Evolutionary conservation across 345 rosid genomes (phyloP).

Genomic region (Murraya paniculata): DNA sequence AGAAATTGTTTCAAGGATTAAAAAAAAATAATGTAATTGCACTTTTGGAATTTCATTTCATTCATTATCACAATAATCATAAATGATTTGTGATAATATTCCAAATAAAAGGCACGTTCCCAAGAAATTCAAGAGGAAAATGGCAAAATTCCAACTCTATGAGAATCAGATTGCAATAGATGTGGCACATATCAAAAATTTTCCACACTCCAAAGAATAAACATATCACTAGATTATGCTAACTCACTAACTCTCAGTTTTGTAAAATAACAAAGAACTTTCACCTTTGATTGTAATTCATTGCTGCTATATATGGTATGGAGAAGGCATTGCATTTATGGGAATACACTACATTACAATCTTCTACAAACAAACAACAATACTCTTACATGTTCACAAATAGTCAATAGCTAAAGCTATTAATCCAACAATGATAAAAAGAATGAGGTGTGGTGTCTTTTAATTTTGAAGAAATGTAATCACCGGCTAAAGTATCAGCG

Average conservation of each 20-base stretch:
- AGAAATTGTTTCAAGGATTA: background rate
- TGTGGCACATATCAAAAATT: background rate
- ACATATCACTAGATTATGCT: background rate
- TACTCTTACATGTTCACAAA: background rate
- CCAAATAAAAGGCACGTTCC: background rate
- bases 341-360: background rate
- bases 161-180: background rate
- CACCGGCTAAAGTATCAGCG: background rate
- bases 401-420: background rate
- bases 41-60: background rate
- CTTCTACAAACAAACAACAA: background rate
- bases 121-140: background rate
- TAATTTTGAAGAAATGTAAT: background rate
- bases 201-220: background rate
- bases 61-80: background rate
- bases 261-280: background rate
- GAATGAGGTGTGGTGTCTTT: background rate
- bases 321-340: background rate
- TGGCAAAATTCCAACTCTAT: background rate
- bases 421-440: background rate
- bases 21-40: background rate
- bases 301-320: background rate
- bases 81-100: background rate
- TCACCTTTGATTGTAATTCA: background rate
- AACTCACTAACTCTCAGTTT: background rate